Evolutionary conservation across 139 green algal species (phyloP).

Genomic region (Closterium sp.): DNA sequence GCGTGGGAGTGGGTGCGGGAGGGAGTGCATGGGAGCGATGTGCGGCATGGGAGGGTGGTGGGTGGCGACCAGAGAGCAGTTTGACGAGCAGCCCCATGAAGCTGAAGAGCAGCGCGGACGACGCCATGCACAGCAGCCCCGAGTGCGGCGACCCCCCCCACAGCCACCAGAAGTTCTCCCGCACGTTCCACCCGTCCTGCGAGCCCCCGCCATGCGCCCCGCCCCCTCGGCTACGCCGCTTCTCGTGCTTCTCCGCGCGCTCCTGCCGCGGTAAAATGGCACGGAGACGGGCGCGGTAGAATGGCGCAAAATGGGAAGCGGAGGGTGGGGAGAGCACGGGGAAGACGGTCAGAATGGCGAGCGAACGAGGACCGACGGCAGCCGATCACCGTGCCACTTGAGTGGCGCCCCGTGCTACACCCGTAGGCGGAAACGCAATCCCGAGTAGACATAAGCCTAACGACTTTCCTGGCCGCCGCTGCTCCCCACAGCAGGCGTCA

Average conservation of each 20-base stretch:
- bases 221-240: neutral
- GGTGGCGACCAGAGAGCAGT: slow-evolving; percentile 22
- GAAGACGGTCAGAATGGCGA: too few species aligned
- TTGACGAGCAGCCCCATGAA: slow-evolving; percentile 42
- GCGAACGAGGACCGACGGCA: neutral
- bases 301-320: too few species aligned
- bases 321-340: too few species aligned
- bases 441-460: neutral
- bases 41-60: neutral
- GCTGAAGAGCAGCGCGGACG: slow-evolving; percentile 27
- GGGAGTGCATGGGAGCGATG: neutral
- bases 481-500: neutral
- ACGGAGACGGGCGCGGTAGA: too few species aligned
- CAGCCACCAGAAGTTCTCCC: slow-evolving; percentile 16
- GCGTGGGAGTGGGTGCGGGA: neutral
- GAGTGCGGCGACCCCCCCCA: slow-evolving; percentile 36
- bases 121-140: slow-evolving; percentile 24
- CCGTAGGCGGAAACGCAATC: neutral
- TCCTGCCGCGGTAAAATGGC: too few species aligned
- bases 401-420: neutral
- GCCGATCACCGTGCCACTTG: neutral
- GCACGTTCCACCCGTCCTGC: neutral
- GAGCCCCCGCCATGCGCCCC: neutral
- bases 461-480: neutral
- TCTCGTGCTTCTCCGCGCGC: neutral